Conservation (phyloP, 2,329 filamentous ascomycete genomes). For the Claviceps maximensis region DNA sequence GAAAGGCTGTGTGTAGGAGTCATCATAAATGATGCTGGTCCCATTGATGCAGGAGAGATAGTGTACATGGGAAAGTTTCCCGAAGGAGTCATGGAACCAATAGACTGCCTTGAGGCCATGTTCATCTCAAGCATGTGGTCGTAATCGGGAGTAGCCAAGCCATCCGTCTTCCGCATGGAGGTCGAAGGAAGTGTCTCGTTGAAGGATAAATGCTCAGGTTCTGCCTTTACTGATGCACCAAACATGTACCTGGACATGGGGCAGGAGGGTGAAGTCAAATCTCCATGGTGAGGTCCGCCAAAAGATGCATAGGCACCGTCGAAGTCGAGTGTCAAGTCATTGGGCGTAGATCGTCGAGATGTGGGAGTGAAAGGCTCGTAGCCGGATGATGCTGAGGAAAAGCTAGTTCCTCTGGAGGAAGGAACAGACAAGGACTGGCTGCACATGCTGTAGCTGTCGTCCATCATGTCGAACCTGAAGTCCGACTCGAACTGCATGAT, state of each 20-base stretch:
- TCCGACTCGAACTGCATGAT: constrained; percentile 27
- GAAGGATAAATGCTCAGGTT: constrained; percentile 21
- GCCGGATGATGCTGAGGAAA: constrained; percentile 26
- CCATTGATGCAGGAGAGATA: constrained; percentile 21
- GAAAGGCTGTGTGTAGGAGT: constrained; percentile 27
- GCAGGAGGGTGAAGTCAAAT: constrained; percentile 24
- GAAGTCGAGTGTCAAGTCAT: constrained; percentile 25
- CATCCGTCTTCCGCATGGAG: constrained; percentile 23
- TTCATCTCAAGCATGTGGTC: constrained; percentile 26
- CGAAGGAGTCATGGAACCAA: constrained; percentile 25
- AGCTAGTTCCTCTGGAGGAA: constrained; percentile 23
- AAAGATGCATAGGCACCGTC: constrained; percentile 19
- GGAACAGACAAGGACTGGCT: constrained; percentile 23
- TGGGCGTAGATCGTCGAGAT: constrained; percentile 30
- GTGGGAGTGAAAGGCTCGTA: constrained; percentile 32
- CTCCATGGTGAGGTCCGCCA: constrained; percentile 14
- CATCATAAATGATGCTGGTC: constrained; percentile 24
- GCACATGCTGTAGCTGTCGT: constrained; percentile 26
- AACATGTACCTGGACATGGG: constrained; percentile 23
- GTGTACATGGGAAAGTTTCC: constrained; percentile 23
- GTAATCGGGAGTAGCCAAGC: constrained; percentile 22
- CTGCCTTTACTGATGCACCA: constrained; percentile 19
- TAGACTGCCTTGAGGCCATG: constrained; percentile 19
- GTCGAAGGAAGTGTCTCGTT: constrained; percentile 20
- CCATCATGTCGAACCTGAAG: constrained; percentile 27